These are phyloP conservation scores for Tricholoma flavovirens DNA, from an alignment of 768 basidiomycete species.

Conservation along the genomic window DNA sequence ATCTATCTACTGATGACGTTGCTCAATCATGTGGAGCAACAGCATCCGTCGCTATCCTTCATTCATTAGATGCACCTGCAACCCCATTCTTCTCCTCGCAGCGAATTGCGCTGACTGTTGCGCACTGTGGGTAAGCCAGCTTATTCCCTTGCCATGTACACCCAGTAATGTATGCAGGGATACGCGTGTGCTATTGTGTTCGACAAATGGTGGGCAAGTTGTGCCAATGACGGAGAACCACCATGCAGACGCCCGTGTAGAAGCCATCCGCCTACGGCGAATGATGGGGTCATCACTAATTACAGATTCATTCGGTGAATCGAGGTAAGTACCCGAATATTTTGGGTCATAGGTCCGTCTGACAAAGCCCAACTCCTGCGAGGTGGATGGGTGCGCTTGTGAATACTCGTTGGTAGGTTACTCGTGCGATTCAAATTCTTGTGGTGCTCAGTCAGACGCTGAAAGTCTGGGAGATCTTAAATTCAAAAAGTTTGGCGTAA, in stretches of 20 bases:
- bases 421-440: background rate
- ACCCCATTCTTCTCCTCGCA: slow-evolving; percentile 80
- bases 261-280: slow-evolving; percentile 76
- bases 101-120: slow-evolving; percentile 75
- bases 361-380: background rate
- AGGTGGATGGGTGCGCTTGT: slow-evolving; percentile 95
- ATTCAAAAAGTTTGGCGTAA: slow-evolving; percentile 87
- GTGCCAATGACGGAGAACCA: slow-evolving; percentile 90
- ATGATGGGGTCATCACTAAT: slow-evolving; percentile 89
- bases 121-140: slow-evolving; percentile 79
- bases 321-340: slow-evolving; percentile 42
- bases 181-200: slow-evolving; percentile 81
- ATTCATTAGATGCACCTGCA: slow-evolving; percentile 77
- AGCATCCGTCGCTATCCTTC: slow-evolving; percentile 86
- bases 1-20: slow-evolving; percentile 60
- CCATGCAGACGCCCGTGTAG: slow-evolving; percentile 88
- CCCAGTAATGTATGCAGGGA: slow-evolving; percentile 47
- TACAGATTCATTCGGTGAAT: slow-evolving; percentile 93
- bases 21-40: slow-evolving; percentile 83
- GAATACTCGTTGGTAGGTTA: slow-evolving; percentile 78
- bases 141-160: background rate
- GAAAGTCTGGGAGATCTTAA: slow-evolving; percentile 80
- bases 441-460: slow-evolving; percentile 4
- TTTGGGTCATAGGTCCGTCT: background rate
- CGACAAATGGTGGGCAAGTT: slow-evolving; percentile 66